phyloP scores from a whole-genome alignment of 202 grass and related monocot species.

The Alloteropsis angusta region DNA sequence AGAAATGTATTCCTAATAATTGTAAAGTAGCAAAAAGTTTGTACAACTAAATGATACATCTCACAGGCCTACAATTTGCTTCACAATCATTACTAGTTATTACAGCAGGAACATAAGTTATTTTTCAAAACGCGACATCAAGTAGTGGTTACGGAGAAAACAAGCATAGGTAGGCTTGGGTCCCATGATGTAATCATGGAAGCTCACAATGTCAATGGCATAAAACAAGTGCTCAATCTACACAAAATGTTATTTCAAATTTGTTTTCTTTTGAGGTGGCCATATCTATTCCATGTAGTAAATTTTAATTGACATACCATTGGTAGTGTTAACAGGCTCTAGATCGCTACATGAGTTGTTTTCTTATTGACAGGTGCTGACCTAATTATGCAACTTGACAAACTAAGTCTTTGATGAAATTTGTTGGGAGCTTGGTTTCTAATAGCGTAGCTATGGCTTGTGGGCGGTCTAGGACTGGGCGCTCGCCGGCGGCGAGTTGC shows the following conservation, averaged over 20 bases:
- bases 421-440: no score
- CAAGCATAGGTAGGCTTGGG: not conserved
- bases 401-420: slow-evolving; percentile 17
- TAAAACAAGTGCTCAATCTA: not conserved
- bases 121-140: not conserved
- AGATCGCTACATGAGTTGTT: not conserved
- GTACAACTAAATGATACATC: not conserved
- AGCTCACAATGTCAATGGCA: not conserved
- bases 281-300: no score
- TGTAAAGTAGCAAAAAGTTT: not conserved
- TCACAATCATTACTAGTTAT: not conserved
- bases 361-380: not conserved
- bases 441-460: no score
- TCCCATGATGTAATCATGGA: not conserved
- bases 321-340: not conserved
- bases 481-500: no score
- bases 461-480: no score
- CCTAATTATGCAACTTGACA: not conserved
- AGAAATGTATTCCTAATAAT: not conserved
- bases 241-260: not conserved
- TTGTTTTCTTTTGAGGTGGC: no score
- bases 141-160: not conserved
- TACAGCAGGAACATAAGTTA: not conserved
- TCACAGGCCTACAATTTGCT: not conserved
- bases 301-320: not conserved